Conservation (phyloP, 306 rosid species). For the Astragalus membranaceus region DNA sequence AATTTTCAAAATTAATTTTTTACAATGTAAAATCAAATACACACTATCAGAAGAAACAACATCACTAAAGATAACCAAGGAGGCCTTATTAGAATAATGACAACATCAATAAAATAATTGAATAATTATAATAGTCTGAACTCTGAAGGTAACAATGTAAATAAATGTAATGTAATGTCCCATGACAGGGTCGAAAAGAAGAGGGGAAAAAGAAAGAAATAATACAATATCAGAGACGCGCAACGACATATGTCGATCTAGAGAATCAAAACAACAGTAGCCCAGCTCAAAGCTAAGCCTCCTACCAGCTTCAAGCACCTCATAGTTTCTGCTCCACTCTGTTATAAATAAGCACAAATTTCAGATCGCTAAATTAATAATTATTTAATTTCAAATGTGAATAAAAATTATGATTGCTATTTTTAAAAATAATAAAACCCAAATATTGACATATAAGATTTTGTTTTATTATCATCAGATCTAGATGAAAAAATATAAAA, state of each 20-base stretch:
- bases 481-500: neutral
- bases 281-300: constrained; percentile 61
- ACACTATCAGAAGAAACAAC: no score
- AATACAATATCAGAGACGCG: constrained; percentile 18
- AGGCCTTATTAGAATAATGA: neutral
- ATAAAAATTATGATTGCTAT: no score
- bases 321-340: constrained; percentile 65
- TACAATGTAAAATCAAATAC: no score
- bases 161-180: constrained; percentile 21
- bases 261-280: constrained; percentile 39
- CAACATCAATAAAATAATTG: constrained; percentile 1
- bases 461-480: neutral
- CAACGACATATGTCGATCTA: constrained; percentile 27
- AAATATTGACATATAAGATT: no score
- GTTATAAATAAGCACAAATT: neutral
- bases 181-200: constrained; percentile 4
- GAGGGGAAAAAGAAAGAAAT: neutral
- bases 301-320: constrained; percentile 43
- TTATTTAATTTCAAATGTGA: no score
- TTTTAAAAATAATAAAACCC: no score
- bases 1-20: no score
- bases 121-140: neutral
- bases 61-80: no score
- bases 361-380: neutral
- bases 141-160: constrained; percentile 22